Evolutionary conservation across 1,284 basidiomycete genomes (phyloP).

Genomic region (Albatrellus sp.): DNA sequence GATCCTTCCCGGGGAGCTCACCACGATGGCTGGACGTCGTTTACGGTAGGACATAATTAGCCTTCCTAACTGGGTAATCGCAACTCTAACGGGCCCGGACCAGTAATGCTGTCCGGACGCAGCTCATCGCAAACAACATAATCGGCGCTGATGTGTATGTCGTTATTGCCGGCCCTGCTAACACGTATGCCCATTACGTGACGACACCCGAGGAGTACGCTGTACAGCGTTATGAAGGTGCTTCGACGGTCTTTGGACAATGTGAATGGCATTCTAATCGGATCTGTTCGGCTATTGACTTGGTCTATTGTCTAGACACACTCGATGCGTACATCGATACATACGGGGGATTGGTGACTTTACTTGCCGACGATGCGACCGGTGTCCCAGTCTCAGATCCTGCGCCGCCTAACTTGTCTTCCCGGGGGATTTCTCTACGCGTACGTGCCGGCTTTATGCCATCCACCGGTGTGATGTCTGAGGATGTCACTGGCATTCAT

Average conservation of each 20-base stretch:
- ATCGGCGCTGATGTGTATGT: conserved; percentile 59
- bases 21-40: conserved; percentile 41
- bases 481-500: neutral
- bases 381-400: conserved; percentile 45
- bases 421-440: conserved; percentile 57
- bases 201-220: conserved; percentile 66
- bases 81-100: neutral
- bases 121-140: conserved; percentile 50
- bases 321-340: conserved; percentile 73
- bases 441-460: conserved; percentile 19
- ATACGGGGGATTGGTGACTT: conserved; percentile 54
- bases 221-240: conserved; percentile 73
- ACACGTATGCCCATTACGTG: conserved; percentile 71
- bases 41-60: conserved; percentile 20
- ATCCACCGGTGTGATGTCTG: neutral
- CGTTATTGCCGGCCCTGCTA: conserved; percentile 69
- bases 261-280: conserved; percentile 31
- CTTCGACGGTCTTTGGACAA: conserved; percentile 69
- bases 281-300: neutral
- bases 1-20: conserved; percentile 61
- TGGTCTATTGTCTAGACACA: conserved; percentile 32
- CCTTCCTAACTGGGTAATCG: neutral
- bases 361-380: conserved; percentile 38
- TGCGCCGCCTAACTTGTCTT: conserved; percentile 54
- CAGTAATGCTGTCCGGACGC: conserved; percentile 49